A percentile compares a stretch with the other conserved stretches of the same genome.
Conservation (phyloP, 169 alveolate genomes). For the Cryptosporidium parvum region DNA sequence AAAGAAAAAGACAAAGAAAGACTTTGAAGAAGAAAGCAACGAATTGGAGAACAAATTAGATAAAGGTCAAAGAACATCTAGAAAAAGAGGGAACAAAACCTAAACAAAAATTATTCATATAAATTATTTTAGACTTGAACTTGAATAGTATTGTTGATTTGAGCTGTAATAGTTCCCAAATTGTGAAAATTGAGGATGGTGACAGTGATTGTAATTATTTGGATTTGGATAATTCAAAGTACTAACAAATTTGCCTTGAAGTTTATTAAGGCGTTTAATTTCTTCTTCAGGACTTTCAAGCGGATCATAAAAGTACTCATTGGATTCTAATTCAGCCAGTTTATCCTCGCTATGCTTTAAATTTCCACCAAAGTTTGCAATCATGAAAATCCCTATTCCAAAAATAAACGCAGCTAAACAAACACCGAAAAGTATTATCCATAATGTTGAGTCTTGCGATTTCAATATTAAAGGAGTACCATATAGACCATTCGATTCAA, state of each 20-base stretch:
- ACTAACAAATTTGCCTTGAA: conserved; percentile 28
- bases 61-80: background rate
- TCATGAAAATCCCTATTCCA: conserved; percentile 32
- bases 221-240: conserved; percentile 11
- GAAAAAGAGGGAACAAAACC: conserved; percentile 15
- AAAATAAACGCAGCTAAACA: conserved; percentile 29
- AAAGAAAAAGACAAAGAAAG: conserved; percentile 45
- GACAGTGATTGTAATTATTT: conserved; percentile 1
- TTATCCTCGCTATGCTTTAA: background rate
- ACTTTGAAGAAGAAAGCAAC: background rate
- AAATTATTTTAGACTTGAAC: background rate
- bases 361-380: background rate
- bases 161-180: conserved; percentile 11
- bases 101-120: background rate
- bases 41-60: background rate
- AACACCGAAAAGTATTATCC: conserved; percentile 39
- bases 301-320: conserved; percentile 27
- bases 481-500: conserved; percentile 36
- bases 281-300: conserved; percentile 31
- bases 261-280: conserved; percentile 21
- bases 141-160: conserved; percentile 5
- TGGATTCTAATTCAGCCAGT: conserved; percentile 4
- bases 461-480: conserved; percentile 58
- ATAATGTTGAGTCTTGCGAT: conserved; percentile 31
- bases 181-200: conserved; percentile 20